A percentile compares a stretch with the other conserved stretches of the same genome.
Evolutionary conservation across 2,329 filamentous ascomycete genomes (phyloP).

Genomic region (Lecanicillium sp.): DNA sequence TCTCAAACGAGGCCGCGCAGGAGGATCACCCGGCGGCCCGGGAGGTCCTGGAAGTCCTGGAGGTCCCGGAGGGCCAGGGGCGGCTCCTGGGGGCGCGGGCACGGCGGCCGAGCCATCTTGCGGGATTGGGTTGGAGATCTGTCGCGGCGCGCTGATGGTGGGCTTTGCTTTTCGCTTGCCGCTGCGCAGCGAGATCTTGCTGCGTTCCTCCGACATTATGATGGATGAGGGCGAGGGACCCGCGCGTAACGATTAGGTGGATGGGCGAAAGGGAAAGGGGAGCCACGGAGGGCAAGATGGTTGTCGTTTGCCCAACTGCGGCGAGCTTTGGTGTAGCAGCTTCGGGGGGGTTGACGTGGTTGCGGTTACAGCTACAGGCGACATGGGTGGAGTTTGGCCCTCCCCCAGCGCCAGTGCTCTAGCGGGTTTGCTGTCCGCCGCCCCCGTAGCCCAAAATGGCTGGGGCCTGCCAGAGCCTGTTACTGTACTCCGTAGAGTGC

Average conservation of each 20-base stretch:
- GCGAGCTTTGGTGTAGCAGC: neutral
- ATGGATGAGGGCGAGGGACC: neutral
- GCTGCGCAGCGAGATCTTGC: conserved; percentile 57
- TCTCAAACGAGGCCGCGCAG: conserved; percentile 36
- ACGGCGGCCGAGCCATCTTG: conserved; percentile 35
- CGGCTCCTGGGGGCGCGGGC: no score
- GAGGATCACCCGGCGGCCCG: conserved; percentile 19
- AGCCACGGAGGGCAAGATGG: neutral
- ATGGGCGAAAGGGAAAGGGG: neutral
- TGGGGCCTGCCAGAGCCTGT: neutral
- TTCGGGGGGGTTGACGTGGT: neutral
- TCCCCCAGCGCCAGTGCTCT: no score
- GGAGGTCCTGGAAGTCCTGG: conserved; percentile 20
- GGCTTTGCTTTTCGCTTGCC: conserved; percentile 58
- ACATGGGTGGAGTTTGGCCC: neutral
- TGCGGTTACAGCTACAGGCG: neutral
- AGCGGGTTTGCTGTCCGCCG: no score
- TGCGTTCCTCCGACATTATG: conserved; percentile 56
- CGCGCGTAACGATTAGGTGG: neutral
- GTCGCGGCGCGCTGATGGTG: conserved; percentile 54
- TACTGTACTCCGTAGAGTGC: no score
- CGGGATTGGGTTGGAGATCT: conserved; percentile 56
- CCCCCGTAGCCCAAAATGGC: no score
- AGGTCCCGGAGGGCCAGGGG: no score
- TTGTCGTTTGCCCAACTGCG: conserved; percentile 5